A percentile compares a stretch with the other conserved stretches of the same genome.
Conservation (phyloP, 2,329 filamentous ascomycete species). For the Talaromyces piceae region DNA sequence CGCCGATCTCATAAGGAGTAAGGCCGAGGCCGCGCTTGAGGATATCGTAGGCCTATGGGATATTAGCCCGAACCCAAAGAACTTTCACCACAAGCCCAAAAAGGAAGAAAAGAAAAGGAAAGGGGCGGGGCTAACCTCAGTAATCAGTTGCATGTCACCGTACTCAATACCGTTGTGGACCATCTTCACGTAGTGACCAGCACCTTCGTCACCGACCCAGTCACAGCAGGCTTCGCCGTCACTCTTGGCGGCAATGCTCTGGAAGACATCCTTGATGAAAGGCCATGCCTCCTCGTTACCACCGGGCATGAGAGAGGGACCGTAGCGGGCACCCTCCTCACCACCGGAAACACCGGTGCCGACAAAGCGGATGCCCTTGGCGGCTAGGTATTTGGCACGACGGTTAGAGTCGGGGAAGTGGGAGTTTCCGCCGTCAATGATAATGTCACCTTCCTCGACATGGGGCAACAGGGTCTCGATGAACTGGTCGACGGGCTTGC, state of each 20-base stretch:
- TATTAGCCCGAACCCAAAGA: not conserved
- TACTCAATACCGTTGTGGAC: slow-evolving; percentile 99
- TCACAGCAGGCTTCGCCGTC: slow-evolving; percentile 97
- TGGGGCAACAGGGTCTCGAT: slow-evolving; percentile 88
- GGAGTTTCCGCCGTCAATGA: slow-evolving; percentile 98
- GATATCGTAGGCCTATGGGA: slow-evolving; percentile 85
- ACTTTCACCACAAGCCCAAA: too few relatives aligned
- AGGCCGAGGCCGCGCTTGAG: slow-evolving; percentile 96
- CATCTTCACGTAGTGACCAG: slow-evolving; percentile 99
- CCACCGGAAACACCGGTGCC: slow-evolving; percentile 96
- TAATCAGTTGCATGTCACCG: slow-evolving; percentile 99
- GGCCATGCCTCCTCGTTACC: slow-evolving; percentile 98
- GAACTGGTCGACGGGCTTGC: slow-evolving; percentile 96
- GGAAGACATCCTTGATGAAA: slow-evolving; percentile 98
- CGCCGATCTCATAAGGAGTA: slow-evolving; percentile 87
- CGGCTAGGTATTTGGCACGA: slow-evolving; percentile 76
- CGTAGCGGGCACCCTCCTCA: slow-evolving; percentile 97
- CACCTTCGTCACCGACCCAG: slow-evolving; percentile 99
- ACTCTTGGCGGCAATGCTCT: slow-evolving; percentile 95
- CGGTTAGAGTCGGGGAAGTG: slow-evolving; percentile 99
- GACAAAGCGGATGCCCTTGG: slow-evolving; percentile 91
- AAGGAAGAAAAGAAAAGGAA: not conserved
- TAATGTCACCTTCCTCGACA: slow-evolving; percentile 78
- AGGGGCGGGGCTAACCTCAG: slow-evolving; percentile 60
- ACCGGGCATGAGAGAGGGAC: slow-evolving; percentile 97